A percentile compares a stretch with the other conserved stretches of the same genome.
These are phyloP conservation scores for Leishmania lainsoni DNA, from an alignment of 208 protist species.

Conservation along the genomic window DNA sequence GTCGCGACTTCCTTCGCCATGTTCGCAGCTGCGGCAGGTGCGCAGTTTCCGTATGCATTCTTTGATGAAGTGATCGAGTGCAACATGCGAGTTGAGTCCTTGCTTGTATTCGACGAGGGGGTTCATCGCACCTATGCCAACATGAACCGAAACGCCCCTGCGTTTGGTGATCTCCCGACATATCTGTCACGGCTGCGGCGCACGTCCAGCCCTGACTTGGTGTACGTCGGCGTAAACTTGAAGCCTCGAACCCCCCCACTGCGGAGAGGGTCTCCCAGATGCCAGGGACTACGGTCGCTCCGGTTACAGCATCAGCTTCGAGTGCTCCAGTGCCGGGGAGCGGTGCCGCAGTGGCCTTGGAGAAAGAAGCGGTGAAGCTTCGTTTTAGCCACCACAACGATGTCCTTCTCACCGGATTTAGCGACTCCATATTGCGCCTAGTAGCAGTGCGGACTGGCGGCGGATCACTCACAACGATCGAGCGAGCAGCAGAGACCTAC, in stretches of 20 bases:
- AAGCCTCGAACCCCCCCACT: conserved; percentile 9
- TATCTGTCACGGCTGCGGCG: conserved; percentile 87
- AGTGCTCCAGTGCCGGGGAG: not conserved
- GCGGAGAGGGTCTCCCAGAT: not conserved
- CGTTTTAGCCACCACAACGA: conserved; percentile 88
- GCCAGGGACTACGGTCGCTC: not conserved
- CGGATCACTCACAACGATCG: conserved; percentile 67
- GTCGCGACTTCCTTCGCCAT: conserved; percentile 20
- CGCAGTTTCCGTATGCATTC: conserved; percentile 76
- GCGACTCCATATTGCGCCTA: conserved; percentile 90
- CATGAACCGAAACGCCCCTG: conserved; percentile 65
- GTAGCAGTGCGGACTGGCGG: conserved; percentile 85
- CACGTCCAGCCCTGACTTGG: conserved; percentile 82
- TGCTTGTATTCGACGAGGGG: conserved; percentile 77
- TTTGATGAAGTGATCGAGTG: conserved; percentile 76
- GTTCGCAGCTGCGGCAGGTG: conserved; percentile 20
- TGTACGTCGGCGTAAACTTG: conserved; percentile 88
- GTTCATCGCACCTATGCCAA: conserved; percentile 68
- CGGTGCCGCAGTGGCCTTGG: conserved; percentile 1
- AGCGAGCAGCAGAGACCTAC: conserved; percentile 84
- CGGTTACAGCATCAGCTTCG: conserved; percentile 1
- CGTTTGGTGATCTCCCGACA: conserved; percentile 69
- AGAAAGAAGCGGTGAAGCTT: conserved; percentile 18
- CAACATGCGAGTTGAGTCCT: conserved; percentile 44
- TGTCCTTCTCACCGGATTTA: conserved; percentile 91